Percentiles rank a stretch among this genome's conserved stretches.
Conservation (phyloP, 257 asterid genomes). For the Plantago ovata region DNA sequence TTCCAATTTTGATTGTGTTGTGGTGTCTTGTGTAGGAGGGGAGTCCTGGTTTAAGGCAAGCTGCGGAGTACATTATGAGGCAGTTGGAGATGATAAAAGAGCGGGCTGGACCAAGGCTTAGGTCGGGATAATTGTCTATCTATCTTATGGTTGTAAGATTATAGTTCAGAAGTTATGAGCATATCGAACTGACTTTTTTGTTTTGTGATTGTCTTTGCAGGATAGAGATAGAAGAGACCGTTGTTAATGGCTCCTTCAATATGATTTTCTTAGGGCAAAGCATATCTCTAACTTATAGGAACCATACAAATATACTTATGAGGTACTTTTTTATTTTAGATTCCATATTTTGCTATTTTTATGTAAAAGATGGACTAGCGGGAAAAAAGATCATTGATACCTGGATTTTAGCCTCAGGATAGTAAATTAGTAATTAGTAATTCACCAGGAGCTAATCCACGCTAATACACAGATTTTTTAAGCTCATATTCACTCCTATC, state of each 20-base stretch:
- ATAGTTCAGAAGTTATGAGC: conserved; percentile 1
- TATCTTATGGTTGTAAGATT: not conserved
- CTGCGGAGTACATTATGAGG: conserved; percentile 66
- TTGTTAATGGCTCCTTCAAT: conserved; percentile 83
- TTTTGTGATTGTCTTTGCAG: conserved; percentile 43
- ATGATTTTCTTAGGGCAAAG: conserved; percentile 77
- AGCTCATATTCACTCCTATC: too few relatives aligned
- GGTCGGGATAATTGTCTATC: conserved; percentile 36
- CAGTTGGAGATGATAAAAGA: conserved; percentile 76
- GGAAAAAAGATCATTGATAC: not conserved
- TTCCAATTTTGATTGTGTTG: conserved; percentile 2
- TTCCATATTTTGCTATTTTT: not conserved
- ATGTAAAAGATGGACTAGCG: not conserved
- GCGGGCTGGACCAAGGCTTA: conserved; percentile 67
- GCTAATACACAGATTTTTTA: too few relatives aligned
- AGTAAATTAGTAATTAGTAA: too few relatives aligned
- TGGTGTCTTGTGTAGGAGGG: conserved; percentile 59
- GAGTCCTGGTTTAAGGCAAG: conserved; percentile 73
- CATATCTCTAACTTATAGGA: conserved; percentile 75
- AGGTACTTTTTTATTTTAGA: conserved; percentile 40
- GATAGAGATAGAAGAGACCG: conserved; percentile 85
- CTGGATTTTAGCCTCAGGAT: too few relatives aligned
- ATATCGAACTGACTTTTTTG: conserved; percentile 3
- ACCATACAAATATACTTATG: conserved; percentile 77
- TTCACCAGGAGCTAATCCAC: too few relatives aligned